A percentile compares a stretch with the other conserved stretches of the same genome.
These are phyloP conservation scores for Arachis hypogaea DNA, from an alignment of 306 rosid genomes.

Conservation along the genomic window DNA sequence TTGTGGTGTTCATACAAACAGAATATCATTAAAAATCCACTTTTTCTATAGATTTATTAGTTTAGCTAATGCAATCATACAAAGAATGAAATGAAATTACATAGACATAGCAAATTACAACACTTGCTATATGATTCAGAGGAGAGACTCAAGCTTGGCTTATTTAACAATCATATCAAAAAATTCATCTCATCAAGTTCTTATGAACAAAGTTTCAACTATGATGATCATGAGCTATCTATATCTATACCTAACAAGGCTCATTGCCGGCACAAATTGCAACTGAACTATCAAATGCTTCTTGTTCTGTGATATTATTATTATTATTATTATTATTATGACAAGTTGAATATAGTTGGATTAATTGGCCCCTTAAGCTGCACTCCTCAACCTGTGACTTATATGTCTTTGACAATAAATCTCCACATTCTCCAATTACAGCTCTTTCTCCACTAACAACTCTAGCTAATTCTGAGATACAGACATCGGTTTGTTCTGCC, in stretches of 20 bases:
- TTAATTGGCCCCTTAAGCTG: slow-evolving; percentile 72
- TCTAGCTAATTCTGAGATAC: slow-evolving; percentile 76
- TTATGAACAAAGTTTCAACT: background rate
- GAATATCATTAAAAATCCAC: background rate
- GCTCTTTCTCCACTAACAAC: slow-evolving; percentile 71
- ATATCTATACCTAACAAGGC: background rate
- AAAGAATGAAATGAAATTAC: background rate
- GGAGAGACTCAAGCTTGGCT: background rate
- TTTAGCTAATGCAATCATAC: background rate
- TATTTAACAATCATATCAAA: background rate
- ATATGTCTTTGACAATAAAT: slow-evolving; percentile 58
- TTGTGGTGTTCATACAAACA: background rate
- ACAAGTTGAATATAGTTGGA: slow-evolving; percentile 52
- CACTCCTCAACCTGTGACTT: slow-evolving; percentile 80
- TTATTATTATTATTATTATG: slow-evolving; percentile 33
- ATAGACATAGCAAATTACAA: too few species aligned
- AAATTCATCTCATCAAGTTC: background rate
- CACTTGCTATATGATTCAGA: background rate
- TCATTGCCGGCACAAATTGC: background rate
- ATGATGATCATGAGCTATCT: background rate
- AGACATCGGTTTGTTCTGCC: slow-evolving; percentile 70
- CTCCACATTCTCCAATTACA: slow-evolving; percentile 68
- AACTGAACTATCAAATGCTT: slow-evolving; percentile 33
- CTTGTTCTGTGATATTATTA: slow-evolving; percentile 25
- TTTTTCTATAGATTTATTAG: background rate